Percentiles rank a stretch among this genome's conserved stretches.
These are phyloP conservation scores for Neonectria magnoliae DNA, from an alignment of 2,329 filamentous ascomycete species.

Conservation along the genomic window DNA sequence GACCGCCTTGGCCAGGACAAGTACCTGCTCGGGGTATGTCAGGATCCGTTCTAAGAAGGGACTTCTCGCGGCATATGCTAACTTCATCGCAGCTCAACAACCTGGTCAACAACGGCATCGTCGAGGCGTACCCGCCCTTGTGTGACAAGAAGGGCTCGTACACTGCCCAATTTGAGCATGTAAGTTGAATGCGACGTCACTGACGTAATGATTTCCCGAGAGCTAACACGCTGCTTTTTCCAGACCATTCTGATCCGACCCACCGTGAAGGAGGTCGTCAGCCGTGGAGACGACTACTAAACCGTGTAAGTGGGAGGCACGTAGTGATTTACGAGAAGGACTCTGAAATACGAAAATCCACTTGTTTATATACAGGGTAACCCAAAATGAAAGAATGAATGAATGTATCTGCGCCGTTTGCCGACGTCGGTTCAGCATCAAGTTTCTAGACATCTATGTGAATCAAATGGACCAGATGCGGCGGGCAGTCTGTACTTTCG, in stretches of 20 bases:
- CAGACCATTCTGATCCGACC: slow-evolving; percentile 81
- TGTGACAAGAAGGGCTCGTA: slow-evolving; percentile 94
- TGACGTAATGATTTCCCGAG: neutral
- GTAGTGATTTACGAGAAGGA: slow-evolving; percentile 33
- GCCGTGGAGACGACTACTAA: slow-evolving; percentile 85
- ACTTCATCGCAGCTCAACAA: slow-evolving; percentile 74
- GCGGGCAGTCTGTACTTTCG: too few species aligned
- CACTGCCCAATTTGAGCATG: slow-evolving; percentile 94
- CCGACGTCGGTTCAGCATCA: neutral
- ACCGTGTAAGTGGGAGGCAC: slow-evolving; percentile 4
- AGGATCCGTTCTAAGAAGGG: slow-evolving; percentile 21
- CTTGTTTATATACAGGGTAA: slow-evolving; percentile 31
- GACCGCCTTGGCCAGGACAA: slow-evolving; percentile 95
- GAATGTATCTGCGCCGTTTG: neutral
- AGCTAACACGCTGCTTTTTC: slow-evolving; percentile 22
- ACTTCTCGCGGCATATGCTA: slow-evolving; percentile 10
- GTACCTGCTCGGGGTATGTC: slow-evolving; percentile 83
- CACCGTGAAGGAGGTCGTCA: slow-evolving; percentile 87
- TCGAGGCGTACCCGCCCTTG: slow-evolving; percentile 90
- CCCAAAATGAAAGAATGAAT: slow-evolving; percentile 4
- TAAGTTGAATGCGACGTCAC: slow-evolving; percentile 58
- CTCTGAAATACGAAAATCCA: slow-evolving; percentile 44
- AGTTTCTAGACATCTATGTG: neutral
- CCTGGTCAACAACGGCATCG: slow-evolving; percentile 82
- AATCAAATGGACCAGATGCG: neutral